Evolutionary conservation across 2,329 filamentous ascomycete genomes (phyloP).

Genomic region (Paraphoma sp.): DNA sequence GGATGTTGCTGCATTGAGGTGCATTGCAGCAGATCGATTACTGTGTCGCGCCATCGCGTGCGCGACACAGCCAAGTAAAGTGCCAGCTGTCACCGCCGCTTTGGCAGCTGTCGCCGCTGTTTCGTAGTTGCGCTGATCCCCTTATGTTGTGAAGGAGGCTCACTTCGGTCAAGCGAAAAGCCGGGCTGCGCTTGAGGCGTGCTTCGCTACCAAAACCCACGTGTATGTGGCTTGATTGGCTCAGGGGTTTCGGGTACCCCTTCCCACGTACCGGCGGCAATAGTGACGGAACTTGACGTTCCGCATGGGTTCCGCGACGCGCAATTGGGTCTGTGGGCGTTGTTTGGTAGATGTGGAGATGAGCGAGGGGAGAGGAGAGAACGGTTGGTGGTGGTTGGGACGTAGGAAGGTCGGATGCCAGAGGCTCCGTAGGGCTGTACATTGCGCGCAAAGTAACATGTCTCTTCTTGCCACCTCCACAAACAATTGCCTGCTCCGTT

Average conservation of each 20-base stretch:
- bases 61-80: not conserved
- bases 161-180: not conserved
- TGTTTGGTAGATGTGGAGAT: constrained; percentile 11
- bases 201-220: constrained; percentile 16
- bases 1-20: not conserved
- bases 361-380: not conserved
- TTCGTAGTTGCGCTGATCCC: too few species aligned
- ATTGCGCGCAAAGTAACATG: not conserved
- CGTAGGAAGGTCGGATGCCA: not conserved
- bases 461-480: too few species aligned
- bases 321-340: not conserved
- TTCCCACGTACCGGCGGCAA: not conserved
- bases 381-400: not conserved
- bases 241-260: constrained; percentile 8
- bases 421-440: not conserved
- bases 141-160: not conserved
- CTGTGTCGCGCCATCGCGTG: not conserved
- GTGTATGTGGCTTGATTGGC: constrained; percentile 23
- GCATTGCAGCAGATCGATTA: too few species aligned
- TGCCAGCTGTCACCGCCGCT: constrained; percentile 6
- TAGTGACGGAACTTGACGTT: not conserved
- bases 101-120: too few species aligned
- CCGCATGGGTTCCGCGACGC: not conserved
- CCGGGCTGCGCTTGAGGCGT: constrained; percentile 19
- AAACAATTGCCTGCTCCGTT: not conserved